Evolutionary conservation across 2,329 filamentous ascomycete species (phyloP), one percentile per base, ranked within the genome.

Genomic region (Thermomyces lanuginosus): DNA sequence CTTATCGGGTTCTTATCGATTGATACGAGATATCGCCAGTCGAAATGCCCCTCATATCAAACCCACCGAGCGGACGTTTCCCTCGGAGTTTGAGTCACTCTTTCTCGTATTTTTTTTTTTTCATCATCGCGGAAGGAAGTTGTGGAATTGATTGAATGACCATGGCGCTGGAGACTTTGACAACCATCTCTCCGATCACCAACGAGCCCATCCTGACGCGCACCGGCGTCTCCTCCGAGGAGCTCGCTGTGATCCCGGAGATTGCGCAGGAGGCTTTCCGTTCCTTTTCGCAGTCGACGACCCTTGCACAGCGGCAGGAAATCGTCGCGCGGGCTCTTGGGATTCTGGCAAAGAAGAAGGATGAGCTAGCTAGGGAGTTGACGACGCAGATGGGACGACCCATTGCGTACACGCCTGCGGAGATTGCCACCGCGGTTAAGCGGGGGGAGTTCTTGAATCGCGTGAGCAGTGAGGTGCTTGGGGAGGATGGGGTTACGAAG

Each of bases 361-460:
- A 89, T 71, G 77, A 73, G 35, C 63, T 95, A 17, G 83, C 77
- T 4, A 66, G 71, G 39, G 84, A 93, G 51, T 60, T 95, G 33
- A 93, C 84, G 0, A 75, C 81, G 49, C 84, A 95, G 60, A 95
- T 95, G 84, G 86, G 86, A 21, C 69, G 86, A 11, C 86, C 86
- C 17, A 92, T 93, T 43, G 69, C 77, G 19, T 93, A 86, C 51
- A 79, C 80, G 0, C 73, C 67, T 24, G 82, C 73, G 40, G 86
- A 95, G 59, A 66, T 95, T 39, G 59, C 70, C 16, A 95, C 86
- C 9, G 84, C 84, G 5, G 69, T 91, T 38, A 80, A 78, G 58
- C 71, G 86, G 36, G 79, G 75, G 37, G 73, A 92, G 46, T 92
- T 92, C 47, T 61, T 95, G 31, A 64, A 91, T 42, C 82, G 80